Evolutionary conservation across 106 monocot genomes (phyloP).

Genomic region (Dendrobium officinale): DNA sequence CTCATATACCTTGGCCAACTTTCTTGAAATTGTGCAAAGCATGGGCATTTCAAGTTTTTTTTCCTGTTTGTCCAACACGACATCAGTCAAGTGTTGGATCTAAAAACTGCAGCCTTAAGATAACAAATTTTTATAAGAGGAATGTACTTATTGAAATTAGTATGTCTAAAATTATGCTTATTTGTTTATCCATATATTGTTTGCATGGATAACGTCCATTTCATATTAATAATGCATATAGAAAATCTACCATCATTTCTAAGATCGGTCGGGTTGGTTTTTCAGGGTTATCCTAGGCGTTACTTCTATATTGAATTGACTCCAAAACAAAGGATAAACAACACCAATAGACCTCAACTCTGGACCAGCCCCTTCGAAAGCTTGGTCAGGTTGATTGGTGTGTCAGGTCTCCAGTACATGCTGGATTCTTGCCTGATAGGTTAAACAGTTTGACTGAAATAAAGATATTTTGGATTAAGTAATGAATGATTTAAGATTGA

Average conservation of each 20-base stretch:
- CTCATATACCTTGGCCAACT: neutral
- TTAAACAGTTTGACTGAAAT: no score
- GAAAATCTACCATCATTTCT: no score
- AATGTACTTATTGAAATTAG: neutral
- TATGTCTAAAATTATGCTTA: neutral
- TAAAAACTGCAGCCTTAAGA: neutral
- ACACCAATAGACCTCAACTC: neutral
- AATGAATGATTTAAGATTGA: no score
- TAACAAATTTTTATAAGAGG: neutral
- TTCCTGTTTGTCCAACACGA: neutral
- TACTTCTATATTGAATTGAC: neutral
- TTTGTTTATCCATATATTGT: neutral
- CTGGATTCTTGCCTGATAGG: no score
- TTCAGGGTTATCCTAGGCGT: neutral
- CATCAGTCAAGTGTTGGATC: neutral
- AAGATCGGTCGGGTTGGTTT: neutral
- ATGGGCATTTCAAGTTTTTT: neutral
- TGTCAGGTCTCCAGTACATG: no score
- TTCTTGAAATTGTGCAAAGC: neutral
- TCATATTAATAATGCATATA: no score
- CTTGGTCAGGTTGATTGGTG: no score
- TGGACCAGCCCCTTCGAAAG: no score
- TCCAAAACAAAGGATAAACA: neutral
- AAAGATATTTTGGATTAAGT: no score
- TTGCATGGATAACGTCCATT: no score